Evolutionary conservation across 306 rosid species (phyloP).

Genomic region (Lablab purpureus): DNA sequence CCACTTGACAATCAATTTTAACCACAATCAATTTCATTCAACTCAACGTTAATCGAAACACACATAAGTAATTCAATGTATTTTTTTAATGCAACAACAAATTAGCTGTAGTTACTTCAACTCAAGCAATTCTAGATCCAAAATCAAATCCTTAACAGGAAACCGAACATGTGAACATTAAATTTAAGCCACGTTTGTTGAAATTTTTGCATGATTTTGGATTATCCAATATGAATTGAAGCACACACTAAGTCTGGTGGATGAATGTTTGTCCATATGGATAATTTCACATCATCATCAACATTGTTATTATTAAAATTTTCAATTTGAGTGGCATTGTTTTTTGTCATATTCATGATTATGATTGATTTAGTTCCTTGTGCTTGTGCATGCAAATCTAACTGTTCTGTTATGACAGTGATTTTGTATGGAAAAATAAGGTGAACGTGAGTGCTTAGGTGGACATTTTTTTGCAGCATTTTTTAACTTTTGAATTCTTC

Average conservation of each 20-base stretch:
- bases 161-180: background rate
- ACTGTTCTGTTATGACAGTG: background rate
- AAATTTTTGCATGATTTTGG: background rate
- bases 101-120: background rate
- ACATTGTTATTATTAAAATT: background rate
- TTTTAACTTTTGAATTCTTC: slow-evolving; percentile 46
- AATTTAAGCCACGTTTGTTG: background rate
- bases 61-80: background rate
- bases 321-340: slow-evolving; percentile 7
- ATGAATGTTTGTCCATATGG: background rate
- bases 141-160: background rate
- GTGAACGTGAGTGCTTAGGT: slow-evolving; percentile 12
- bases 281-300: slow-evolving; percentile 1
- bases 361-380: slow-evolving; percentile 7
- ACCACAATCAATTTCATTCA: no score
- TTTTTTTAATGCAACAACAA: background rate
- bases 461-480: slow-evolving; percentile 32
- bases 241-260: slow-evolving; percentile 17
- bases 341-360: background rate
- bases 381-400: slow-evolving; percentile 4
- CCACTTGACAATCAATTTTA: no score
- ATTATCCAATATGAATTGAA: background rate
- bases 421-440: background rate
- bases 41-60: no score
- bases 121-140: background rate